phyloP scores from a whole-genome alignment of 179 eudicot species.

The Beta lomatogona region DNA sequence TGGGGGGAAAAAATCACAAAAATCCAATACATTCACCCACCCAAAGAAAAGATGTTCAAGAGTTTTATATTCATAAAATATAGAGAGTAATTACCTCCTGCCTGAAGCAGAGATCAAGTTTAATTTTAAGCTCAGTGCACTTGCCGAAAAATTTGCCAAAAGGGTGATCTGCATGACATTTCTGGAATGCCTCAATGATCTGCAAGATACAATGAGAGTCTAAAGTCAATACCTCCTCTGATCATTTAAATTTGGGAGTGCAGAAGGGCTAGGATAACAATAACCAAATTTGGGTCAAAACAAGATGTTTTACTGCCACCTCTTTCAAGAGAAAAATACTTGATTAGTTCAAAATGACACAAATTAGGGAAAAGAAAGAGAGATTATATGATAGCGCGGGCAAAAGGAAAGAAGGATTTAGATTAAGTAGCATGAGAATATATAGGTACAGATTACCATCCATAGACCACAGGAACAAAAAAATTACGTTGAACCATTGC shows the following conservation, averaged over 20 bases:
- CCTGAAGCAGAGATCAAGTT: conserved; percentile 87
- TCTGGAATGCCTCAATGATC: conserved; percentile 88
- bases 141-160: conserved; percentile 72
- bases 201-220: conserved; percentile 25
- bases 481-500: too few relatives aligned
- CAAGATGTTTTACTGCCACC: too few relatives aligned
- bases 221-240: background rate
- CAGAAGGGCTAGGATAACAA: too few relatives aligned
- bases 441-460: too few relatives aligned
- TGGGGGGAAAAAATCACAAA: conserved; percentile 23
- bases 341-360: too few relatives aligned
- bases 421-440: too few relatives aligned
- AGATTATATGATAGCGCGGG: too few relatives aligned
- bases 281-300: too few relatives aligned
- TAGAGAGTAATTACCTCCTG: conserved; percentile 55
- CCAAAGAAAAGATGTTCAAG: background rate
- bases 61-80: background rate
- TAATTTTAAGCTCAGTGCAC: conserved; percentile 87
- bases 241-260: background rate
- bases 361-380: too few relatives aligned
- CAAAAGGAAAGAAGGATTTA: too few relatives aligned
- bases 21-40: background rate
- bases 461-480: too few relatives aligned
- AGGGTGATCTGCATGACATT: conserved; percentile 85
- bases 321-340: too few relatives aligned